These are phyloP conservation scores for Fusarium clavum DNA, from an alignment of 2,329 filamentous ascomycete genomes.

Conservation along the genomic window DNA sequence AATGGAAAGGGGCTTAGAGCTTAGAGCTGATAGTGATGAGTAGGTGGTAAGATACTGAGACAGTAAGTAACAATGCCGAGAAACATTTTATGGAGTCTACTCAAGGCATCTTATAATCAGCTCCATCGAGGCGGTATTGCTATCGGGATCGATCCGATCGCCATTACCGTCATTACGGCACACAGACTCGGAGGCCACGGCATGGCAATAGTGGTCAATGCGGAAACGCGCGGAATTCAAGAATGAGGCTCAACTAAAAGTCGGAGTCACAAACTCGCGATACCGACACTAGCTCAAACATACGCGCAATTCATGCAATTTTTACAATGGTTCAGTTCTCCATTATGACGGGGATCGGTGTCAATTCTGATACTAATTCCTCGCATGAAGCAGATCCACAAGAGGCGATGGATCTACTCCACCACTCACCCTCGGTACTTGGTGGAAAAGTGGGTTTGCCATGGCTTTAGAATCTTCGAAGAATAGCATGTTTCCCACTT, in stretches of 20 bases:
- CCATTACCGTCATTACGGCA: background rate
- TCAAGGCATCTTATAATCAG: background rate
- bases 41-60: too few relatives aligned
- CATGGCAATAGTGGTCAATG: background rate
- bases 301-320: background rate
- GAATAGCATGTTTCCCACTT: constrained; percentile 10
- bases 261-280: background rate
- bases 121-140: background rate
- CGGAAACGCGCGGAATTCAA: background rate
- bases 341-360: background rate
- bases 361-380: background rate
- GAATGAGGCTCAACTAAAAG: constrained; percentile 2
- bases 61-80: too few relatives aligned
- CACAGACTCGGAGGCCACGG: background rate
- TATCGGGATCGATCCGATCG: background rate
- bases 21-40: fast-evolving
- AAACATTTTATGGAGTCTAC: background rate
- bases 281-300: background rate
- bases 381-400: constrained; percentile 1
- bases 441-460: background rate
- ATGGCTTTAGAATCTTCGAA: constrained; percentile 22
- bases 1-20: too few relatives aligned
- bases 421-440: constrained; percentile 8
- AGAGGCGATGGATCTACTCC: background rate
- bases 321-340: background rate